phyloP scores from a whole-genome alignment of 768 basidiomycete genomes.

The Suillus subluteus region DNA sequence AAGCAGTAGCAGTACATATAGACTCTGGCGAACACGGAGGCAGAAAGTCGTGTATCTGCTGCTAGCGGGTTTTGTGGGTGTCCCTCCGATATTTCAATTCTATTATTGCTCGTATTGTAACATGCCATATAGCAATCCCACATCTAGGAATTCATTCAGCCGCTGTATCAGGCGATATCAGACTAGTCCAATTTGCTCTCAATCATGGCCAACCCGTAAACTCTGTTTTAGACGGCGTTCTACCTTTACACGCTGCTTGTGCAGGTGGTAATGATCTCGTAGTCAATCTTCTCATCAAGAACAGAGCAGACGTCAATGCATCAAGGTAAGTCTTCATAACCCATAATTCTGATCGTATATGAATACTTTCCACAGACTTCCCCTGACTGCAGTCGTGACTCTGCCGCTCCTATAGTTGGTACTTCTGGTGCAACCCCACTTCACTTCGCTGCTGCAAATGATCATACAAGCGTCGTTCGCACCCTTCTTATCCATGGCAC shows the following conservation, averaged over 20 bases:
- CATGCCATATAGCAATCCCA: constrained; percentile 52
- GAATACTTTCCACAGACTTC: constrained; percentile 49
- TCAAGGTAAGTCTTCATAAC: constrained; percentile 60
- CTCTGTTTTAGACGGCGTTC: constrained; percentile 92
- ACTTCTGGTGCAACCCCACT: constrained; percentile 92
- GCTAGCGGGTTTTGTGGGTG: background rate
- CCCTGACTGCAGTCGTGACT: constrained; percentile 67
- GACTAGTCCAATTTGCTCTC: constrained; percentile 91
- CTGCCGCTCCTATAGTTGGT: constrained; percentile 73
- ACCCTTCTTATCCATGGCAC: constrained; percentile 88
- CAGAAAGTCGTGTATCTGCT: background rate
- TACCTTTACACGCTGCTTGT: constrained; percentile 95
- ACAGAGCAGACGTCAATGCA: constrained; percentile 98
- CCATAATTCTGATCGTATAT: constrained; percentile 8
- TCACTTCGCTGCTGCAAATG: constrained; percentile 96
- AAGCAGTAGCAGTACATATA: background rate
- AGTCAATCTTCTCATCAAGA: constrained; percentile 85
- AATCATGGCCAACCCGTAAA: constrained; percentile 96
- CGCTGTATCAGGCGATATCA: constrained; percentile 85
- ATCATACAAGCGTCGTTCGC: constrained; percentile 76
- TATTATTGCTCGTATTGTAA: too few relatives aligned
- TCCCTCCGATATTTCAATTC: too few relatives aligned
- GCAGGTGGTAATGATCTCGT: constrained; percentile 90
- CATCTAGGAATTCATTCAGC: constrained; percentile 79
- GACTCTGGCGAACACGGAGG: background rate